These are phyloP conservation scores for Aphanomyces cochlioides DNA, from an alignment of 352 stramenopile genomes.

Conservation along the genomic window DNA sequence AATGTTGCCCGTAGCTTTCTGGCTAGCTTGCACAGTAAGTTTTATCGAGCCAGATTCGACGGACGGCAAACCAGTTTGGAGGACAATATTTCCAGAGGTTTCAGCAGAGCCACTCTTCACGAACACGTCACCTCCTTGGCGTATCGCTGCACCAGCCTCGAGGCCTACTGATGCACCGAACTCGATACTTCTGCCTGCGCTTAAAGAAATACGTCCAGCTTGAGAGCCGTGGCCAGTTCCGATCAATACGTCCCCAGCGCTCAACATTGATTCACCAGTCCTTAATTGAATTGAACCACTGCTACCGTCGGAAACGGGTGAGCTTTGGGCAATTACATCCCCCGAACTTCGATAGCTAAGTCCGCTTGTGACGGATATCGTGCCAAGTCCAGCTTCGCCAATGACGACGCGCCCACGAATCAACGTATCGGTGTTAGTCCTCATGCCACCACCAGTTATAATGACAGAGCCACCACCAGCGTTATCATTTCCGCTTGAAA, in stretches of 20 bases:
- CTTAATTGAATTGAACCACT: neutral
- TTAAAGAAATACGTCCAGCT: neutral
- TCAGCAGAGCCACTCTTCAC: conserved; percentile 5
- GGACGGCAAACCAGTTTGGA: neutral
- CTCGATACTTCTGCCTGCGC: neutral
- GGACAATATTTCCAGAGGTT: neutral
- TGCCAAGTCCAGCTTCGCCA: neutral
- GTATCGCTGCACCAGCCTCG: neutral
- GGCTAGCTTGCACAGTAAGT: neutral
- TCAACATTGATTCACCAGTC: neutral
- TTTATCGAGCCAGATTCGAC: conserved; percentile 1
- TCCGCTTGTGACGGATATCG: neutral
- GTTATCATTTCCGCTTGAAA: neutral
- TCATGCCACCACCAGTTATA: neutral
- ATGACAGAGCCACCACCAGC: neutral
- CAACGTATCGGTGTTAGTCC: neutral
- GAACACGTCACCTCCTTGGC: neutral
- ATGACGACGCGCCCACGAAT: neutral
- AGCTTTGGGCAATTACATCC: neutral
- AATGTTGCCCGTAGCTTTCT: neutral
- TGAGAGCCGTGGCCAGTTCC: neutral
- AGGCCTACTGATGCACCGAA: neutral
- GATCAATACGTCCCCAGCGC: neutral
- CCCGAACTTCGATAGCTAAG: neutral
- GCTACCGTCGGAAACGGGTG: neutral